Base-by-base conservation (phyloP, 2,329 filamentous ascomycete species). In the Ceratocystis smalleyi region DNA sequence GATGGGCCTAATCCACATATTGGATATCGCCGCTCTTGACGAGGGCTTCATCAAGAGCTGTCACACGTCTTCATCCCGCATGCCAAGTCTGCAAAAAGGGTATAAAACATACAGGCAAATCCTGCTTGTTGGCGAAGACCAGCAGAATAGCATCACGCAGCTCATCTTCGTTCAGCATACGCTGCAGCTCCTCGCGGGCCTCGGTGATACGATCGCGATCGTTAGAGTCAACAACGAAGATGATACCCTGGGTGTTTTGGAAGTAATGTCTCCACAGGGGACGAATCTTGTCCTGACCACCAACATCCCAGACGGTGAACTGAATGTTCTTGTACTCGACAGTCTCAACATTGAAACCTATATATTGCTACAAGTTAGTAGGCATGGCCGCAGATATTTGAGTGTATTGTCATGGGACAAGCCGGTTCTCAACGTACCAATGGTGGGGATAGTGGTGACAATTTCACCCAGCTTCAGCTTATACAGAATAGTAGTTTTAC, bases 251-350 rank as follows among this genome's bases (percentile, higher is more conserved):
- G 71, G 94, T 99, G 80, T 95, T 95, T 80, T 95, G 91, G 86
- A 97, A 99, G 83, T 99, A 99, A 79, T 97, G 94, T 81, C 94
- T 91, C 94, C 94, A 99, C 74, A 99, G 83, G 75, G 94, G 94
- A 77, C 94, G 86, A 76, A 99, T 99, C 89, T 97, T 97, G 86
- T 99, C 94, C 83, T 99, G 94, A 77, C 94, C 94, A 83, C 94
- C 94, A 74, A 99, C 94, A 82, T 97, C 94, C 94, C 94, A 99
- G 76, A 99, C 94, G 77, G 92, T 97, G 84, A 99, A 99, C 77
- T 96, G 91, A 74, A 96, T 96, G 85, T 99, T 99, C 85, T 96
- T 96, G 84, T 97, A 97, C 77, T 95, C 91, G 77, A 99, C 94
- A 65, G 94, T 97, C 84, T 99, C 94, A 77, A 99, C 94, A 82